These are phyloP conservation scores for Annulohypoxylon bovei DNA, from an alignment of 495 filamentous ascomycete species.

Conservation along the genomic window DNA sequence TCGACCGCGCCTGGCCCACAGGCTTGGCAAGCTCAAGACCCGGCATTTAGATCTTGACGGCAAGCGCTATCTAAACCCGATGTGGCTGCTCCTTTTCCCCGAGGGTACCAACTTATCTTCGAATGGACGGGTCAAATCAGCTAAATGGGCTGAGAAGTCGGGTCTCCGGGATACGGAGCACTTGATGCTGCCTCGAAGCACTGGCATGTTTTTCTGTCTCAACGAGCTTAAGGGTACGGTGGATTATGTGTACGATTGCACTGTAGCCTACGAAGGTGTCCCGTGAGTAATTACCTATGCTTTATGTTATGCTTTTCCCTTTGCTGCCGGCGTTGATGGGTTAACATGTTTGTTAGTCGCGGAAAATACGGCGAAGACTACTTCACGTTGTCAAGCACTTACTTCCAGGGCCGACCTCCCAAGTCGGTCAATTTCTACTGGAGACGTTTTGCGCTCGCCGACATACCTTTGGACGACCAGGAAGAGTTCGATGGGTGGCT, in stretches of 20 bases:
- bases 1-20: slow-evolving; percentile 72
- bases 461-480: slow-evolving; percentile 72
- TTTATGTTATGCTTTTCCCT: background rate
- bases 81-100: slow-evolving; percentile 88
- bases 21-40: slow-evolving; percentile 73
- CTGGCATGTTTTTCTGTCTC: slow-evolving; percentile 79
- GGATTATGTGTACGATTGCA: slow-evolving; percentile 87
- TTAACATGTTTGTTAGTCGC: slow-evolving; percentile 54
- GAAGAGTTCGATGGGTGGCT: slow-evolving; percentile 79
- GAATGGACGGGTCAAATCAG: slow-evolving; percentile 71
- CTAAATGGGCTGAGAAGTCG: slow-evolving; percentile 74
- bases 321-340: slow-evolving; percentile 19
- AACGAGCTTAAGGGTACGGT: slow-evolving; percentile 75
- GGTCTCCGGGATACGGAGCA: slow-evolving; percentile 74
- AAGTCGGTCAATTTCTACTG: slow-evolving; percentile 89
- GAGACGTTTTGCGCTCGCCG: slow-evolving; percentile 72
- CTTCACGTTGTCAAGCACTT: slow-evolving; percentile 77
- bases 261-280: slow-evolving; percentile 84
- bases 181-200: slow-evolving; percentile 76
- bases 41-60: slow-evolving; percentile 63
- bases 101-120: slow-evolving; percentile 81
- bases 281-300: slow-evolving; percentile 61
- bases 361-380: slow-evolving; percentile 78
- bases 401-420: slow-evolving; percentile 79
- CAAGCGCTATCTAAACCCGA: slow-evolving; percentile 68